A percentile compares a stretch with the other conserved stretches of the same genome.
These are phyloP conservation scores for Dujonia santamariae DNA, from an alignment of 1,139 yeast genomes.

Conservation along the genomic window DNA sequence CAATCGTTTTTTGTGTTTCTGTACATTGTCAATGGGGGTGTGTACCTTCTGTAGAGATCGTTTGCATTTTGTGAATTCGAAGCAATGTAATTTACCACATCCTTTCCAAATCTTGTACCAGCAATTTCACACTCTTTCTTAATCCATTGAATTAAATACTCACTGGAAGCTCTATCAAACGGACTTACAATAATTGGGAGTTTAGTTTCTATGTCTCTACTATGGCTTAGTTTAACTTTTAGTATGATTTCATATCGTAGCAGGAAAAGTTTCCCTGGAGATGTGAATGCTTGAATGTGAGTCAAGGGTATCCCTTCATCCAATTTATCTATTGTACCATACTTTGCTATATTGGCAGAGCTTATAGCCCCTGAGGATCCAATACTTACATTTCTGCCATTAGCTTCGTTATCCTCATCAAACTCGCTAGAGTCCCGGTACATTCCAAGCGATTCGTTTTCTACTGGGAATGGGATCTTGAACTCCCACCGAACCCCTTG, in stretches of 20 bases:
- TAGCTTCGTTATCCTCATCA: not conserved
- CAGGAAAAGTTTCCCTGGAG: constrained; percentile 50
- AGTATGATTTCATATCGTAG: constrained; percentile 50
- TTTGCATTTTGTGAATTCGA: constrained; percentile 23
- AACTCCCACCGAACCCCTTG: constrained; percentile 29
- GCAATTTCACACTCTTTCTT: constrained; percentile 50
- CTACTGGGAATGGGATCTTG: constrained; percentile 32
- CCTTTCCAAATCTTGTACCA: constrained; percentile 31
- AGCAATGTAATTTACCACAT: constrained; percentile 22
- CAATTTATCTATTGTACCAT: constrained; percentile 19
- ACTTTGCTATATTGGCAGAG: constrained; percentile 14
- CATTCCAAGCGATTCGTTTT: constrained; percentile 24
- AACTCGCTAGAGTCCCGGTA: constrained; percentile 1
- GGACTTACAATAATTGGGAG: constrained; percentile 57
- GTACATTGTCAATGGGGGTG: constrained; percentile 29
- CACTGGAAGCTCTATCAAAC: constrained; percentile 44
- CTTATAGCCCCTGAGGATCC: constrained; percentile 2
- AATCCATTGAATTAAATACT: constrained; percentile 49
- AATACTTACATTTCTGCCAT: not conserved
- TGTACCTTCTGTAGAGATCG: constrained; percentile 18
- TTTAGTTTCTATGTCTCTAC: constrained; percentile 46
- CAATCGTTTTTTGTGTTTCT: constrained; percentile 31
- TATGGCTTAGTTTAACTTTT: constrained; percentile 47
- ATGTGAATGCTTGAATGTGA: constrained; percentile 47
- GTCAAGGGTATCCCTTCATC: constrained; percentile 44